A percentile compares a stretch with the other conserved stretches of the same genome.
phyloP scores from a whole-genome alignment of 2,329 filamentous ascomycete species.

The Calonectria pteridis region DNA sequence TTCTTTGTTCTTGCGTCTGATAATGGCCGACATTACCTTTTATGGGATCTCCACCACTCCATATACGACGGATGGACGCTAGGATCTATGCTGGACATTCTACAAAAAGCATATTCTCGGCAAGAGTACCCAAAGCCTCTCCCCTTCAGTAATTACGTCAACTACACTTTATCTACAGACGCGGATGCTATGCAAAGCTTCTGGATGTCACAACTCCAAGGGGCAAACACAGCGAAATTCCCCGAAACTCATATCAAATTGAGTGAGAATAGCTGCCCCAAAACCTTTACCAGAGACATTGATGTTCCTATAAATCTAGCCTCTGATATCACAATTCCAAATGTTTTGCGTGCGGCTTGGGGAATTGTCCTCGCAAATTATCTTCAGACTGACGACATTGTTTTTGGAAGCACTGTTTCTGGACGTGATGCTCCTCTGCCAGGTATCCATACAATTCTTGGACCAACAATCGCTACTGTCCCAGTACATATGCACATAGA shows the following conservation, averaged over 20 bases:
- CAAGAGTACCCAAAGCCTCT: neutral
- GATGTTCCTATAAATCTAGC: neutral
- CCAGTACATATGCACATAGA: neutral
- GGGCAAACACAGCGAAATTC: slow-evolving; percentile 2
- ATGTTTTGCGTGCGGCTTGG: slow-evolving; percentile 9
- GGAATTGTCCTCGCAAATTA: neutral
- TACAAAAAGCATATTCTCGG: neutral
- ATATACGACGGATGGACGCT: slow-evolving; percentile 6
- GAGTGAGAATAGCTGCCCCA: neutral
- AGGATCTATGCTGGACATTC: neutral
- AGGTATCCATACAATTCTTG: neutral
- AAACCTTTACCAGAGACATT: neutral
- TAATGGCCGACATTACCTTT: neutral
- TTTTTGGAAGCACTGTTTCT: slow-evolving; percentile 11
- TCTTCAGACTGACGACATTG: slow-evolving; percentile 30
- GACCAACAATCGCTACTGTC: slow-evolving; percentile 7
- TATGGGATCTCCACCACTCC: slow-evolving; percentile 10
- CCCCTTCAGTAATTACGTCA: neutral
- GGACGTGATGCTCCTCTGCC: slow-evolving; percentile 1
- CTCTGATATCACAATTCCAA: neutral
- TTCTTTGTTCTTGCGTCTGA: neutral
- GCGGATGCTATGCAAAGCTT: neutral
- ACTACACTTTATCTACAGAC: neutral
- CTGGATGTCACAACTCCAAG: slow-evolving; percentile 2
- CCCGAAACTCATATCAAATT: neutral